These are phyloP conservation scores for Lachancea lanzarotensis DNA, from an alignment of 805 yeast species.

Conservation along the genomic window DNA sequence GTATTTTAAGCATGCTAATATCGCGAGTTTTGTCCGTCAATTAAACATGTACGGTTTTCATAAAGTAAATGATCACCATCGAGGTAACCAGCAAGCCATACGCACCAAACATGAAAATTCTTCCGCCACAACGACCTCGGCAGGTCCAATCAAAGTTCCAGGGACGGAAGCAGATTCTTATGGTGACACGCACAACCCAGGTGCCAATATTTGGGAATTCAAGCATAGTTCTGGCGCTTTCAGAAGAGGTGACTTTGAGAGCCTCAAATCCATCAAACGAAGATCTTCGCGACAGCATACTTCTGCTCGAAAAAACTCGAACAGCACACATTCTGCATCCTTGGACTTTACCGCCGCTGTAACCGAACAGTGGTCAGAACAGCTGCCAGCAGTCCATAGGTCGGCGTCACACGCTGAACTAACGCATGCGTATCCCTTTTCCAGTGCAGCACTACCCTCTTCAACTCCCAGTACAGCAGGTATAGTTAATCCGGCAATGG, in stretches of 20 bases:
- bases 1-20: slow-evolving; percentile 89
- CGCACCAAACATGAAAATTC: slow-evolving; percentile 10
- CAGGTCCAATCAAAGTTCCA: not conserved
- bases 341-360: not conserved
- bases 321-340: slow-evolving; percentile 6
- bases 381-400: not conserved
- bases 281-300: slow-evolving; percentile 45
- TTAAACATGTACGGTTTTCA: slow-evolving; percentile 86
- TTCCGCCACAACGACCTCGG: not conserved
- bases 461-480: not conserved
- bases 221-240: slow-evolving; percentile 75
- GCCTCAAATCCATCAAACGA: slow-evolving; percentile 70
- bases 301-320: slow-evolving; percentile 13
- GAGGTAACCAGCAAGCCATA: not conserved
- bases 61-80: slow-evolving; percentile 39
- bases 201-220: slow-evolving; percentile 67
- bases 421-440: not conserved
- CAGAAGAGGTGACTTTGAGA: slow-evolving; percentile 71
- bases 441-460: not conserved
- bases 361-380: slow-evolving; percentile 3
- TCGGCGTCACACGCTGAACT: not conserved
- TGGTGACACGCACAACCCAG: slow-evolving; percentile 7
- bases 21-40: slow-evolving; percentile 88
- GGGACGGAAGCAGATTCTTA: not conserved
- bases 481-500: not conserved